Conservation (phyloP, 352 stramenopile genomes). For the Globisporangium ultimum region DNA sequence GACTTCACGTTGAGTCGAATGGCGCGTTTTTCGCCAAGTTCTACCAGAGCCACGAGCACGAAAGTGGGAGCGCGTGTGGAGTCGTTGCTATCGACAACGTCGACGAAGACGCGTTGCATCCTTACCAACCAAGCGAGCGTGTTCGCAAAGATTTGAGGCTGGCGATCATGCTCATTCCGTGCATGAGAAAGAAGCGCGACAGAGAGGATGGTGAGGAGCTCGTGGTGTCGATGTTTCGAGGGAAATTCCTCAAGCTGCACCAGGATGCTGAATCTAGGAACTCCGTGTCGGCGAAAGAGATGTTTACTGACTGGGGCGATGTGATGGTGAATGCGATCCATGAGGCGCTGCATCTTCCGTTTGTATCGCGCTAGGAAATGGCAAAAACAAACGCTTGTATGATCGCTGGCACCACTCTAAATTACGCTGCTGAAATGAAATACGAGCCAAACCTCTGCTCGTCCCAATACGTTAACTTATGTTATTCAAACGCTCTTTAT, state of each 20-base stretch:
- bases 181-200: background rate
- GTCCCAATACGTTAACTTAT: too few relatives aligned
- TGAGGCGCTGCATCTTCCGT: background rate
- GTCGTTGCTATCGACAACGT: background rate
- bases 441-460: too few relatives aligned
- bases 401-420: background rate
- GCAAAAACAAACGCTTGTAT: background rate
- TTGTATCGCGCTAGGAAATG: too few relatives aligned
- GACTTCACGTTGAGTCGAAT: background rate
- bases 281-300: background rate
- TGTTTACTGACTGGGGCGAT: background rate
- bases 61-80: background rate
- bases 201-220: background rate
- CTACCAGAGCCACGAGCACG: conserved; percentile 3
- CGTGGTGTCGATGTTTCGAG: background rate
- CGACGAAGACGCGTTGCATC: conserved; percentile 5
- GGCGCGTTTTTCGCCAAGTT: background rate
- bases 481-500: too few relatives aligned
- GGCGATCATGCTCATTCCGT: background rate
- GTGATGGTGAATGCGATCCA: background rate
- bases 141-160: conserved; percentile 5
- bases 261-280: too few relatives aligned
- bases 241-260: background rate
- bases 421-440: too few relatives aligned
- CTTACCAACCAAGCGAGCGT: conserved; percentile 3